Evolutionary conservation across 768 basidiomycete species (phyloP), one percentile per base, ranked within the genome.

Genomic region (Serendipita sp.): DNA sequence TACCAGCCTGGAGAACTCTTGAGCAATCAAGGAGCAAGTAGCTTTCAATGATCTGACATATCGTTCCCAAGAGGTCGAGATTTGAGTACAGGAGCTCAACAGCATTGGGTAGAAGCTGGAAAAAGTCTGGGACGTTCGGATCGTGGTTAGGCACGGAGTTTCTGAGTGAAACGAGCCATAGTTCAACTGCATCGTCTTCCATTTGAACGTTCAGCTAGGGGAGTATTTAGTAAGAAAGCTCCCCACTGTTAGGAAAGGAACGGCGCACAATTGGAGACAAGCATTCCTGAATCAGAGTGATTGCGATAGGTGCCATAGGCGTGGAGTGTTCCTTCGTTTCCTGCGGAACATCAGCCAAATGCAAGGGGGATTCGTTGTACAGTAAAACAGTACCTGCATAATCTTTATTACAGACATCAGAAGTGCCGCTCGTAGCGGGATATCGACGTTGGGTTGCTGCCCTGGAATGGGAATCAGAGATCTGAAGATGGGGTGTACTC

Each of bases 141-240:
- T 71, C 73, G 1, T 79, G 79, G 60, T 75, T 72, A 13, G 63
- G 31, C 1, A 77, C 70, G 0, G 86, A 79, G 68, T 89, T 88
- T 53, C 83, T 78, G 41, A 93, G 73, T 0, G 86, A 80, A 33
- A 79, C 75, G 24, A 78, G 75, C 92, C 91, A 94, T 11, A 95
- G 79, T 43, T 75, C 76, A 51, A 92, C 70, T 0, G 81, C 86
- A 70, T 94, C 91, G 64, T 83, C 82, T 66, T 94, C 90, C 24
- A 95, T 77, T 65, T 86, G 78, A 38, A 79, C 72, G n/a, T 78
- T 76, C 31, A 76, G 77, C 88, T 90, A 65, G 4, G 58, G 22
- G 34, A 66, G 65, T 22, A 65, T 11, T 61, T 38, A 38, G 38
- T 38, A n/a, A 38, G 14, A 14, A 38, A 14, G 5, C 7, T 5